These are phyloP conservation scores for Blastomyces percursus DNA, from an alignment of 2,329 filamentous ascomycete species.

Conservation along the genomic window DNA sequence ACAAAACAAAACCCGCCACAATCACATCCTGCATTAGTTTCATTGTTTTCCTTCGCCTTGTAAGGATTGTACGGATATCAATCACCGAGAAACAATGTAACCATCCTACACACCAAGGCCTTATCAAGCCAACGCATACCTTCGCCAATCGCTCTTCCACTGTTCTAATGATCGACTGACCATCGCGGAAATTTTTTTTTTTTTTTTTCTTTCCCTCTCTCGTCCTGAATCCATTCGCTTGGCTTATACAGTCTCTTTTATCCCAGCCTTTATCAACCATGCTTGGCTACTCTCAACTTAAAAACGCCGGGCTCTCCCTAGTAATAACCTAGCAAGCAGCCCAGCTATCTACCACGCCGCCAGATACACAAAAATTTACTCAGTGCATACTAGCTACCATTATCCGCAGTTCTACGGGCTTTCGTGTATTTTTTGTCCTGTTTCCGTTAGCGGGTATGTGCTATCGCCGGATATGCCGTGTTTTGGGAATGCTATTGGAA, in stretches of 20 bases:
- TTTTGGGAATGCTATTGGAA: not conserved
- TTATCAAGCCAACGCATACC: not conserved
- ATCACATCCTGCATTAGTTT: not conserved
- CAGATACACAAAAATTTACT: not conserved
- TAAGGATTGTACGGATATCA: not conserved
- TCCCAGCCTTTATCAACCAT: not conserved
- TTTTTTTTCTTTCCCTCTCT: not conserved
- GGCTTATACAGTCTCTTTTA: not conserved
- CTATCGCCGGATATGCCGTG: too few relatives aligned
- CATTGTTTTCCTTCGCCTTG: not conserved
- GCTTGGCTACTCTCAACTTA: not conserved
- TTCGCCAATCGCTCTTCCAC: not conserved
- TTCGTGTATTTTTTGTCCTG: not conserved
- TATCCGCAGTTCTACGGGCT: not conserved
- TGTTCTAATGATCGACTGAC: not conserved
- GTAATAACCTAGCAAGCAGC: not conserved
- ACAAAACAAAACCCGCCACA: not conserved
- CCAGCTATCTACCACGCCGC: not conserved
- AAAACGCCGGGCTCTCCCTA: not conserved
- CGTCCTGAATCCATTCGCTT: not conserved
- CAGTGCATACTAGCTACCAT: not conserved
- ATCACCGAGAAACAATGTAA: conserved; percentile 1
- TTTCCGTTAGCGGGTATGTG: not conserved
- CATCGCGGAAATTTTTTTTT: not conserved
- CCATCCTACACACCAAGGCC: not conserved